Percentiles rank a stretch among this genome's conserved stretches.
Evolutionary conservation across 2,329 filamentous ascomycete species (phyloP).

Genomic region (Bipolaris oryzae): DNA sequence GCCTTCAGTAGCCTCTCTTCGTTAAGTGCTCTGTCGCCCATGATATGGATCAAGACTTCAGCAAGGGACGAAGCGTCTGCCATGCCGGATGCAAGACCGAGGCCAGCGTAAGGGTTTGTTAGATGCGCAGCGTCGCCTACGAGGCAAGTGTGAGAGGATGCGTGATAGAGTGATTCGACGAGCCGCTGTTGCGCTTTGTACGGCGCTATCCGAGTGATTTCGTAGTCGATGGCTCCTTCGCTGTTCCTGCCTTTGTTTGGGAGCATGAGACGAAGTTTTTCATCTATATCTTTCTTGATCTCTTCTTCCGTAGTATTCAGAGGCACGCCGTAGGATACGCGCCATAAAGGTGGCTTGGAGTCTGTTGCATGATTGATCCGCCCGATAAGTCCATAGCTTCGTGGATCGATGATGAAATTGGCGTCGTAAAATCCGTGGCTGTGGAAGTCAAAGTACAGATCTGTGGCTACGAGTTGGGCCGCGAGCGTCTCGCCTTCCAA

Average conservation of each 20-base stretch:
- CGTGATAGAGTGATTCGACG: slow-evolving; percentile 34
- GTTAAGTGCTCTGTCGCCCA: slow-evolving; percentile 22
- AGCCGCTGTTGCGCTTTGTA: slow-evolving; percentile 52
- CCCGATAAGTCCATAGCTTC: slow-evolving; percentile 49
- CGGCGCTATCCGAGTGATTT: slow-evolving; percentile 45
- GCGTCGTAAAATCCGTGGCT: slow-evolving; percentile 48
- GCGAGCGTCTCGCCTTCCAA: slow-evolving; percentile 46
- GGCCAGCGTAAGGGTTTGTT: slow-evolving; percentile 48
- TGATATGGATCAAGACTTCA: slow-evolving; percentile 33
- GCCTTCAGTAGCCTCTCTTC: slow-evolving; percentile 38
- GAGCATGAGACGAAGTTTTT: slow-evolving; percentile 41
- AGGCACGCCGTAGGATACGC: slow-evolving; percentile 51
- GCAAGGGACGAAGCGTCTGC: slow-evolving; percentile 43
- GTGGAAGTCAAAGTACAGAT: slow-evolving; percentile 47
- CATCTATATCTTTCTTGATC: slow-evolving; percentile 33
- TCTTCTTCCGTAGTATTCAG: slow-evolving; percentile 36
- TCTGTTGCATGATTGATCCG: slow-evolving; percentile 34
- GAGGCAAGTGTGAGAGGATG: slow-evolving; percentile 35
- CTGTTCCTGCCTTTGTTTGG: slow-evolving; percentile 31
- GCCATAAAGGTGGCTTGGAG: slow-evolving; percentile 43
- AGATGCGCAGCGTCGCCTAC: slow-evolving; percentile 52
- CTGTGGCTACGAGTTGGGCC: slow-evolving; percentile 48
- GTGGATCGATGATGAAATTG: slow-evolving; percentile 50
- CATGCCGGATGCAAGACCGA: slow-evolving; percentile 45
- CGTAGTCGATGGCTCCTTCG: slow-evolving; percentile 28